phyloP scores from a whole-genome alignment of 352 stramenopile genomes.

The Hyaloperonospora arabidopsidis region DNA sequence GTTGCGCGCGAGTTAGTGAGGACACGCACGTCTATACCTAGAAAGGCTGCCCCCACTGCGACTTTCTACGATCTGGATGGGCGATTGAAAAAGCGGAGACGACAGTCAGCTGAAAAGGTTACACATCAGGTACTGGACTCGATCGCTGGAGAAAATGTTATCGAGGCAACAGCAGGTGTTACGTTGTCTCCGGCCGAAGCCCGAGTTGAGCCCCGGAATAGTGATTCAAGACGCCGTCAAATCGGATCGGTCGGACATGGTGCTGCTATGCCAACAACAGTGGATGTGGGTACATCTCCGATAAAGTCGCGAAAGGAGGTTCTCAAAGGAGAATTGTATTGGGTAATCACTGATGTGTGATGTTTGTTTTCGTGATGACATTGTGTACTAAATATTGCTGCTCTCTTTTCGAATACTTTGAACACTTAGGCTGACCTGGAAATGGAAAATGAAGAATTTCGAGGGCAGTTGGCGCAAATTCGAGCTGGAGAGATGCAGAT shows the following conservation, averaged over 20 bases:
- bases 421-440: conserved; percentile 33
- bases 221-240: conserved; percentile 11
- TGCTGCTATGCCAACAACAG: conserved; percentile 13
- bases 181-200: conserved; percentile 3
- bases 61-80: conserved; percentile 51
- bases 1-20: conserved; percentile 89
- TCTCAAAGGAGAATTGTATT: conserved; percentile 25
- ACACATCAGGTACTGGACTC: conserved; percentile 2
- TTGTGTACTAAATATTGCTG: conserved; percentile 1
- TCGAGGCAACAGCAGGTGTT: conserved; percentile 5
- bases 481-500: conserved; percentile 55
- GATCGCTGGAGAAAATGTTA: conserved; percentile 3
- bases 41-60: conserved; percentile 26
- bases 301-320: conserved; percentile 27
- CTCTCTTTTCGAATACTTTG: background rate
- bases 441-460: conserved; percentile 60
- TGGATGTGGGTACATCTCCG: conserved; percentile 22
- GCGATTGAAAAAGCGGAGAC: conserved; percentile 36
- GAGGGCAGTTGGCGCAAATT: conserved; percentile 36
- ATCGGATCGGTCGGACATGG: conserved; percentile 1
- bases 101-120: conserved; percentile 19
- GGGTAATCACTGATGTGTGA: conserved; percentile 6
- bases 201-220: conserved; percentile 14
- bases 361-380: background rate
- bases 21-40: conserved; percentile 26